A percentile compares a stretch with the other conserved stretches of the same genome.
phyloP scores from a whole-genome alignment of 129 eudicot genomes.

The Helianthus tuberosus region DNA sequence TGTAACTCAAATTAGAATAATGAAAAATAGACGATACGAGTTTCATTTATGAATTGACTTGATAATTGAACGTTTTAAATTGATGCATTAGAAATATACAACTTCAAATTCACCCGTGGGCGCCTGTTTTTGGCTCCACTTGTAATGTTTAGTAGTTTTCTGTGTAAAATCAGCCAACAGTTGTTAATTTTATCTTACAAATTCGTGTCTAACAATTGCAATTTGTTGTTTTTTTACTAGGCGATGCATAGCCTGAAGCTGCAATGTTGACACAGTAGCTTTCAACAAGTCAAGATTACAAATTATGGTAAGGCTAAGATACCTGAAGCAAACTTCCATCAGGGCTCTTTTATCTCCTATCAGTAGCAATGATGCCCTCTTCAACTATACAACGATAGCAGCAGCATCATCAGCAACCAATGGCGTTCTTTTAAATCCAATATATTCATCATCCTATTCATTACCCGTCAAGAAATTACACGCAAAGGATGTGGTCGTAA shows the following conservation, averaged over 20 bases:
- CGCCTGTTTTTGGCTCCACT: not conserved
- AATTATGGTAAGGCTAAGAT: conserved; percentile 49
- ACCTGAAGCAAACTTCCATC: conserved; percentile 42
- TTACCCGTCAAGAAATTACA: conserved; percentile 10
- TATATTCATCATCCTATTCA: not conserved
- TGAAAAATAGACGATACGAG: no score
- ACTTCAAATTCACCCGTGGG: no score
- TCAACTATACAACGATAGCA: conserved; percentile 27
- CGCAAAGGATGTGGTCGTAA: conserved; percentile 40
- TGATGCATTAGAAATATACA: no score
- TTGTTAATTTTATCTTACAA: not conserved
- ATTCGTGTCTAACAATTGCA: not conserved
- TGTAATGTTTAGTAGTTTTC: not conserved
- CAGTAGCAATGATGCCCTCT: conserved; percentile 2
- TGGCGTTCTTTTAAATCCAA: conserved; percentile 10
- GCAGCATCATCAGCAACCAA: conserved; percentile 19
- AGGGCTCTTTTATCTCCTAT: conserved; percentile 41
- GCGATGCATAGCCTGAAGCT: not conserved
- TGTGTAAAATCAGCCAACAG: not conserved
- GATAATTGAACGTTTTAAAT: no score
- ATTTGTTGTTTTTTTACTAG: not conserved
- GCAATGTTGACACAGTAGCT: conserved; percentile 21
- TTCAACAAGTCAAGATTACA: conserved; percentile 1
- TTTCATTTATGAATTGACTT: no score
- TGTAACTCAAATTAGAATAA: no score